Evolutionary conservation across 2,329 filamentous ascomycete species (phyloP), one percentile per base, ranked within the genome.

Genomic region (Cladosporium sp.): DNA sequence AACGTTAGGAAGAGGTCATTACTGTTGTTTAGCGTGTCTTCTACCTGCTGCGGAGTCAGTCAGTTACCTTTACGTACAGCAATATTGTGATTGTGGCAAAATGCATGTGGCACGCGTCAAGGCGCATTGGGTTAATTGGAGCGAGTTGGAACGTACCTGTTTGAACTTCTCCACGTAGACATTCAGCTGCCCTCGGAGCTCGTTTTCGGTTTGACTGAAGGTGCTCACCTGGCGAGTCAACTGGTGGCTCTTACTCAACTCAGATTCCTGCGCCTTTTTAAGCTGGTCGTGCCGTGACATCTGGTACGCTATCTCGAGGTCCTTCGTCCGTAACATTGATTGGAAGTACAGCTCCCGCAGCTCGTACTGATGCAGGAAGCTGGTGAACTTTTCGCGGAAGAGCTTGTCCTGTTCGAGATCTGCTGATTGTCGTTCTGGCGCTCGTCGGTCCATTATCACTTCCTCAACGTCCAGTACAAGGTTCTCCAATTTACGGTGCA

Each of bases 141-240:
- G 30, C 18, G 14, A 54, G 25, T 26, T 23, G 54, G 30, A 49
- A 64, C 75, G 70, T 87, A 97, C 94, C 91, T 99, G 95, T 83
- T 98, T 98, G 81, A 98, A 98, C 81, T 98, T 99, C 77, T 99
- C 95, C 28, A 97, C 94, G 74, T 99, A 99, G 72, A 97, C 94
- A 77, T 97, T 98, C 73, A 99, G 88, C 79, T 99, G 95, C 73
- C 92, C 96, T 67, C 95, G 85, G 64, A 99, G 85, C 79, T 98
- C 94, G 18, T 91, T 90, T 80, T 99, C 95, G 11, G 94, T 98
- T 79, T 97, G 95, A 39, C 93, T 95, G 77, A 98, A 97, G 1
- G 93, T 96, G 70, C 93, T 92, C 26, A 98, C 93, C 79, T 99
- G 95, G 39, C 88, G 85, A 72, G 95, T 97, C 61, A 99, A 84